phyloP scores from a whole-genome alignment of 805 yeast genomes.

The Candida loeiensis region DNA sequence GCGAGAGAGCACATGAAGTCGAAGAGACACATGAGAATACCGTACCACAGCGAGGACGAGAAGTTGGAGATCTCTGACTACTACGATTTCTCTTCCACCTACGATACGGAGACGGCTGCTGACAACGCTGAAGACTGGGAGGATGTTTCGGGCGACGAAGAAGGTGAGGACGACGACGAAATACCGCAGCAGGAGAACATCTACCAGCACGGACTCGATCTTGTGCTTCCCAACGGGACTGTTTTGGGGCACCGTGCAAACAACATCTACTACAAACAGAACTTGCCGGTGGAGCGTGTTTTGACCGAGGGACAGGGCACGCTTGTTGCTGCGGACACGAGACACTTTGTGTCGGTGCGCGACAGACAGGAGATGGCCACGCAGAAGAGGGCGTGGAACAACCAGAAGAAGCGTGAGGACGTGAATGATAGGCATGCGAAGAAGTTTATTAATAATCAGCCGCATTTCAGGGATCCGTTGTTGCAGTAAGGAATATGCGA shows the following conservation, averaged over 20 bases:
- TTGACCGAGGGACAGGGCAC: slow-evolving; percentile 46
- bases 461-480: slow-evolving; percentile 51
- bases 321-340: slow-evolving; percentile 48
- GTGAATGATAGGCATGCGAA: slow-evolving; percentile 55
- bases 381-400: slow-evolving; percentile 60
- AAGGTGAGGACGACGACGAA: slow-evolving; percentile 26
- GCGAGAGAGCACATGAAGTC: slow-evolving; percentile 84
- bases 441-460: slow-evolving; percentile 75
- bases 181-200: slow-evolving; percentile 26
- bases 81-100: slow-evolving; percentile 77
- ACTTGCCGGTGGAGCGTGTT: slow-evolving; percentile 41
- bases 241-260: slow-evolving; percentile 42
- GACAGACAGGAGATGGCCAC: slow-evolving; percentile 40
- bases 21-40: slow-evolving; percentile 85
- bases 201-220: slow-evolving; percentile 35
- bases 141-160: slow-evolving; percentile 30
- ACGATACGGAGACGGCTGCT: slow-evolving; percentile 25
- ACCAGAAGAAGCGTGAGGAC: slow-evolving; percentile 49
- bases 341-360: slow-evolving; percentile 43
- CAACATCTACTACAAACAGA: slow-evolving; percentile 43
- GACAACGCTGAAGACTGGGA: slow-evolving; percentile 35
- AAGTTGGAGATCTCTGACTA: slow-evolving; percentile 71
- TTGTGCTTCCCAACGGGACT: slow-evolving; percentile 41
- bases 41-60: slow-evolving; percentile 81
- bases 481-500: slow-evolving; percentile 12